Conservation (phyloP, 2,329 filamentous ascomycete species). For the Alternaria alternata region DNA sequence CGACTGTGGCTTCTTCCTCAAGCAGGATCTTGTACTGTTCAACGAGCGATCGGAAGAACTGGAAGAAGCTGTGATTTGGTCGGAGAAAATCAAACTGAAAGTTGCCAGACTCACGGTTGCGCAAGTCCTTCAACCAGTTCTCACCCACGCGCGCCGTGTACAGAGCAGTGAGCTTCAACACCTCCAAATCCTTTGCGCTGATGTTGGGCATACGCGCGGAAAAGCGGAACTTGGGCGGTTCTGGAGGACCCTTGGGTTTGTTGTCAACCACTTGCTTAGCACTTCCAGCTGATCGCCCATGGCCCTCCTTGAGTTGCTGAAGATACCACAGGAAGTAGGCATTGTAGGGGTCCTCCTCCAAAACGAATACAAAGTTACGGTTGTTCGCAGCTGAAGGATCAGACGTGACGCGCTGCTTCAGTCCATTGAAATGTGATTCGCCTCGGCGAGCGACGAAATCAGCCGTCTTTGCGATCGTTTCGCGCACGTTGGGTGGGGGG, state of each 20-base stretch:
- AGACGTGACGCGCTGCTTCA: slow-evolving; percentile 81
- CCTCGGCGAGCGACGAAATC: slow-evolving; percentile 82
- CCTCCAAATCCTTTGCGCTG: slow-evolving; percentile 87
- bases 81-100: slow-evolving; percentile 96
- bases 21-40: slow-evolving; percentile 91
- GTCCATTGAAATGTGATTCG: slow-evolving; percentile 76
- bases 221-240: slow-evolving; percentile 89
- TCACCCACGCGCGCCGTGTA: slow-evolving; percentile 94
- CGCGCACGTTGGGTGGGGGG: slow-evolving; percentile 83
- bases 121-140: slow-evolving; percentile 87
- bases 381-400: slow-evolving; percentile 69
- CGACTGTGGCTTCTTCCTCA: slow-evolving; percentile 74
- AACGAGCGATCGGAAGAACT: slow-evolving; percentile 90
- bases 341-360: slow-evolving; percentile 81
- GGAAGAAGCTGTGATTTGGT: slow-evolving; percentile 94
- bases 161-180: slow-evolving; percentile 78
- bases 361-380: slow-evolving; percentile 88
- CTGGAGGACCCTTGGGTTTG: slow-evolving; percentile 81
- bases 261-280: slow-evolving; percentile 53
- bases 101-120: slow-evolving; percentile 87
- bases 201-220: slow-evolving; percentile 97
- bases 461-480: slow-evolving; percentile 90
- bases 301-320: slow-evolving; percentile 81
- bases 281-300: slow-evolving; percentile 64
- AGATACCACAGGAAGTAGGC: slow-evolving; percentile 92